These are phyloP conservation scores for Calonectria naviculata DNA, from an alignment of 2,329 filamentous ascomycete genomes.

Conservation along the genomic window DNA sequence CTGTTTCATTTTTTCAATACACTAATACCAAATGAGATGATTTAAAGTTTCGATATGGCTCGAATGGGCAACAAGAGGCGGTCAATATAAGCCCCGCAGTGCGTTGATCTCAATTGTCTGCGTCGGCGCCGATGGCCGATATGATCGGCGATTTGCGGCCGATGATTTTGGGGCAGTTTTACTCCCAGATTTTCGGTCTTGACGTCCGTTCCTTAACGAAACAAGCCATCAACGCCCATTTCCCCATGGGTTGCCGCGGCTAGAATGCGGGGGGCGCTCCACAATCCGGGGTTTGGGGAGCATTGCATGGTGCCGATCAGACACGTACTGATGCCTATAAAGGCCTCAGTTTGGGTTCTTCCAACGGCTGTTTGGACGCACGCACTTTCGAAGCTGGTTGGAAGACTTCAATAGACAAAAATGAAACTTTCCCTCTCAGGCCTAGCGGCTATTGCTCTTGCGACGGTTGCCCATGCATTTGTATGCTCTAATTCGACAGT, in stretches of 20 bases:
- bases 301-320: neutral
- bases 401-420: neutral
- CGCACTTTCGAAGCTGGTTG: neutral
- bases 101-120: neutral
- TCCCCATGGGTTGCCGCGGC: neutral
- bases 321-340: neutral
- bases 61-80: neutral
- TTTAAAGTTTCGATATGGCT: neutral
- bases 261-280: neutral
- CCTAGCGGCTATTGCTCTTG: neutral
- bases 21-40: neutral
- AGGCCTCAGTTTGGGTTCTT: neutral
- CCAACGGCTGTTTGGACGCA: neutral
- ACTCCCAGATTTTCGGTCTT: neutral
- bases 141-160: neutral
- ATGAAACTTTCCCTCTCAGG: neutral
- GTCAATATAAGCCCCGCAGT: neutral
- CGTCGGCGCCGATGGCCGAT: neutral
- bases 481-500: neutral
- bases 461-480: neutral
- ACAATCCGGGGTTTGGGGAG: neutral
- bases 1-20: neutral
- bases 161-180: neutral
- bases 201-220: neutral
- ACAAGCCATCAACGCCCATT: neutral